phyloP scores from a whole-genome alignment of 306 rosid genomes.

The Morella rubra region DNA sequence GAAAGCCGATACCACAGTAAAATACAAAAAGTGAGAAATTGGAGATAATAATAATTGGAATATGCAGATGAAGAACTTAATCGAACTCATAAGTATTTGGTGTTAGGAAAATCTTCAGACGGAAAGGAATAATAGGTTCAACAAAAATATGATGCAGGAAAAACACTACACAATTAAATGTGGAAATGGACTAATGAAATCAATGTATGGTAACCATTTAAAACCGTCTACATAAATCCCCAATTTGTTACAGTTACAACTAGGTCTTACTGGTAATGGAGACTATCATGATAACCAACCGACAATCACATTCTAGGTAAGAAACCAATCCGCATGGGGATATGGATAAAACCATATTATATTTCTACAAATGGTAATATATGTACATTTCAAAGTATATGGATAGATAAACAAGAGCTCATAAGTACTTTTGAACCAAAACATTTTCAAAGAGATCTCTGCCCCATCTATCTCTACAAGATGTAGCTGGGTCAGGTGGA shows the following conservation, averaged over 20 bases:
- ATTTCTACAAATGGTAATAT: not conserved
- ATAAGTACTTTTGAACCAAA: not conserved
- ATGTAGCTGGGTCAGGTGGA: not conserved
- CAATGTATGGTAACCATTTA: not conserved
- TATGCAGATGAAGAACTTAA: not conserved
- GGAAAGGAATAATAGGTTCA: not conserved
- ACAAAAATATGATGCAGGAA: not conserved
- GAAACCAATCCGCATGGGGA: not conserved
- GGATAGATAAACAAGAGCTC: not conserved
- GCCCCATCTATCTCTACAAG: not conserved
- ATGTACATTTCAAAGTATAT: not conserved
- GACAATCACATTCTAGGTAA: not conserved
- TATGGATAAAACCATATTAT: not conserved
- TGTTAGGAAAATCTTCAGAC: not conserved
- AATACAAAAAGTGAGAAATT: not conserved
- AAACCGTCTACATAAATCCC: too few species aligned
- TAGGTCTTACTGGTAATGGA: not conserved
- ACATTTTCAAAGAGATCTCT: not conserved
- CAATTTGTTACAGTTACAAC: not conserved
- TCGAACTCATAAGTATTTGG: not conserved
- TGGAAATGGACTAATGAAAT: not conserved
- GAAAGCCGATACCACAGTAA: not conserved
- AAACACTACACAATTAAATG: not conserved
- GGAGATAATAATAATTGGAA: not conserved
- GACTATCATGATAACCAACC: not conserved